Evolutionary conservation across 306 rosid species (phyloP).

Genomic region (Begonia fuchsioides): DNA sequence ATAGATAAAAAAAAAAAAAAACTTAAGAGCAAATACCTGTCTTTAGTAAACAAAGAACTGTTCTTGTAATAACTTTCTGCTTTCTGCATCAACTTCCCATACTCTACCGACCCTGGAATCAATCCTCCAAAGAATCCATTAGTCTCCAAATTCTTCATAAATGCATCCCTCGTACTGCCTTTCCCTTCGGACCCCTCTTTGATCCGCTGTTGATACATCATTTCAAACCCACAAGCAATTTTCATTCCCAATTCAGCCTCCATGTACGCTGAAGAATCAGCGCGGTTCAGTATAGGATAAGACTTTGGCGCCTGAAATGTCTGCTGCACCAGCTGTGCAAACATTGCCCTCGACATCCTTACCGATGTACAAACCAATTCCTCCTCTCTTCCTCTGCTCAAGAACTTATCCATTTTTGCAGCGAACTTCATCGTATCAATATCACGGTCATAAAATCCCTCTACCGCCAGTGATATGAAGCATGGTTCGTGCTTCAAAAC

Average conservation of each 20-base stretch:
- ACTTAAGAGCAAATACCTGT: constrained; percentile 24
- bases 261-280: constrained; percentile 12
- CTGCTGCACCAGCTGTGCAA: constrained; percentile 76
- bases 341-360: constrained; percentile 94
- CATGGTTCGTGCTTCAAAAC: constrained; percentile 63
- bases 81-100: constrained; percentile 58
- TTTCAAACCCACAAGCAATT: constrained; percentile 83
- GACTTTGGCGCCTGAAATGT: constrained; percentile 69
- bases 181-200: constrained; percentile 62
- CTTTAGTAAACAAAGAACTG: constrained; percentile 41
- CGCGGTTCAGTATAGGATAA: constrained; percentile 51
- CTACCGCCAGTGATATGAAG: constrained; percentile 62
- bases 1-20: no score
- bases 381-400: constrained; percentile 39
- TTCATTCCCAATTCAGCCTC: constrained; percentile 91
- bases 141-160: constrained; percentile 50
- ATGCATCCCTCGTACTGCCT: constrained; percentile 63
- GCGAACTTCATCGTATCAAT: constrained; percentile 74
- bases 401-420: constrained; percentile 60
- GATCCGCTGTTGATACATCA: constrained; percentile 75
- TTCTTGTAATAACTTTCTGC: constrained; percentile 57
- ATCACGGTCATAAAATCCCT: constrained; percentile 82
- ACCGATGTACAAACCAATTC: constrained; percentile 44
- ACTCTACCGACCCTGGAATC: constrained; percentile 65
- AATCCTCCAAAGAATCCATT: constrained; percentile 67